Evolutionary conservation across 2,329 filamentous ascomycete species (phyloP), one percentile per base, ranked within the genome.

Genomic region (Scleromitrula shiraiana): DNA sequence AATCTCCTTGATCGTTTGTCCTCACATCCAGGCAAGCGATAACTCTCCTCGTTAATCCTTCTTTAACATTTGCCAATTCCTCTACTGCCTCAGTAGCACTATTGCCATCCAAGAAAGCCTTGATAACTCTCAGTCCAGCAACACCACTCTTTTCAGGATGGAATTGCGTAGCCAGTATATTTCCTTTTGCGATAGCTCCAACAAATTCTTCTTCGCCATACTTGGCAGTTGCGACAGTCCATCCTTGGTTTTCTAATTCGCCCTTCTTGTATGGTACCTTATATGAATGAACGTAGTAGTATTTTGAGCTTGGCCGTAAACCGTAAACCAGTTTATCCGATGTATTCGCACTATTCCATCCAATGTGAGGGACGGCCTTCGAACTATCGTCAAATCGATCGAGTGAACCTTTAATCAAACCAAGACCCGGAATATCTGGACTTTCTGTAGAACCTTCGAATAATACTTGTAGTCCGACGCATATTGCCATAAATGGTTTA

Each of bases 401-500:
- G 55, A 98, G 76, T 9, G 70, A 71, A 32, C 77, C 78, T 37
- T 83, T 80, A 53, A 97, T 81, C 23, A 95, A 38, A 5, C 83
- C 85, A 40, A 98, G 71, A 1, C 93, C 93, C 2, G 80, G 68
- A 12, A 88, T 81, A 15, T 73, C 67, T 0, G 81, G 71, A 55
- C 88, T 83, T 66, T 98, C 93, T 33, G 80, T 78, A 0, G 93
- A 97, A 7, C 85, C 85, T 56, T 87, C 76, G 62, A 96, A 97
- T 0, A 98, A 73, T 1, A 87, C 88, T 68, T 98, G 93, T 12
- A 97, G 67, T 2, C 93, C 93, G 46, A 98, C 93, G 63, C 93
- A 98, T 62, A 98, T 95, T 41, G 86, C 90, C 83, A 98, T 94
- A 65, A 98, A 97, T 12, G 91, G 89, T 68, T 97, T 97, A n/a